Percentiles rank a stretch among this genome's conserved stretches.
phyloP scores from a whole-genome alignment of 2,329 filamentous ascomycete genomes.

The Neofusicoccum kwambonambiense region DNA sequence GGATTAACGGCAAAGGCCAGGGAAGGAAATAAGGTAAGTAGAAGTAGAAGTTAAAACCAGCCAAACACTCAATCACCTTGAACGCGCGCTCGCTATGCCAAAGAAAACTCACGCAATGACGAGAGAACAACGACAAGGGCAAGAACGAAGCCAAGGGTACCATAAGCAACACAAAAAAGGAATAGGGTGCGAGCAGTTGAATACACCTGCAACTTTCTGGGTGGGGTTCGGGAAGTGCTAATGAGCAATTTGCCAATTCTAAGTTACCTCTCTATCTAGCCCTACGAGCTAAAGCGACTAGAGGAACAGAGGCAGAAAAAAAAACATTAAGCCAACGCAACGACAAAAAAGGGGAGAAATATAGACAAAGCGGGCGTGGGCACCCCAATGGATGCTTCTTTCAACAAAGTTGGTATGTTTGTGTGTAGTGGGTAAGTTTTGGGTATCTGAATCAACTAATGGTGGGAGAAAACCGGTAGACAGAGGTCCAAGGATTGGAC shows the following conservation, averaged over 20 bases:
- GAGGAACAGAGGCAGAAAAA: background rate
- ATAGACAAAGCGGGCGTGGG: background rate
- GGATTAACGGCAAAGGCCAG: background rate
- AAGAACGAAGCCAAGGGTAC: background rate
- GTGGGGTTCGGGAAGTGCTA: background rate
- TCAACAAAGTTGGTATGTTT: background rate
- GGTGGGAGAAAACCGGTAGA: background rate
- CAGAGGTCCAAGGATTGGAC: background rate
- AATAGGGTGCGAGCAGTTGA: background rate
- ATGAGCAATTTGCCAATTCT: slow-evolving; percentile 7
- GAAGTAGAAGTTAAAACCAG: background rate
- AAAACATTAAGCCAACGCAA: slow-evolving; percentile 12
- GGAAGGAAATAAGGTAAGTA: background rate
- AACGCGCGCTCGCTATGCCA: slow-evolving; percentile 13
- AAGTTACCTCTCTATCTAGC: slow-evolving; percentile 11
- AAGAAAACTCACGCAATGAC: background rate
- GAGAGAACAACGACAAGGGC: background rate
- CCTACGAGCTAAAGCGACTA: background rate
- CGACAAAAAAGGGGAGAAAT: background rate
- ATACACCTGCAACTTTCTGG: background rate
- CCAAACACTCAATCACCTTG: background rate
- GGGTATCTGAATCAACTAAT: slow-evolving; percentile 12
- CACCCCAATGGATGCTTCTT: background rate
- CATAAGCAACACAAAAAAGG: background rate
- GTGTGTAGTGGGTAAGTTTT: background rate